Evolutionary conservation across 768 basidiomycete species (phyloP), one percentile per base, ranked within the genome.

Genomic region (Lactifluus subvellereus): DNA sequence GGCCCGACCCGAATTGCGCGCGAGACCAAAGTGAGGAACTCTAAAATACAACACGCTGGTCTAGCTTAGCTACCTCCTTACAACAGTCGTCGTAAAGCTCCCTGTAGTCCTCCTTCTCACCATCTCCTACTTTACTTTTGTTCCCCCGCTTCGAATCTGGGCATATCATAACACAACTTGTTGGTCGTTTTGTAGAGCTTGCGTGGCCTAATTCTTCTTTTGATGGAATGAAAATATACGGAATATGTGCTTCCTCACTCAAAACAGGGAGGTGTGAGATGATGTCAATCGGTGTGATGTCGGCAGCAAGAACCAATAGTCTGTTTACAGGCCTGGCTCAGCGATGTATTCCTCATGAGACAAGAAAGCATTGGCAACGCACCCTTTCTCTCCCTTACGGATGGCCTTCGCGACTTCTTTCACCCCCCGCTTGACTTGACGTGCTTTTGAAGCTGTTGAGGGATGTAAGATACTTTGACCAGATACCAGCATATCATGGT

Each of bases 321-420:
- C 94, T 95, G 68, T 2, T 14, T 43, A 37, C 35, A 20, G 7
- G 57, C 60, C 38, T n/a, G 58, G 48, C 56, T 47, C 22, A 49
- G 62, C 30, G 9, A 18, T 20, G 27, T 10, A 18, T 32, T 42
- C 20, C 40, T 16, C 18, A 14, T 22, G 18, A 38, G 4, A 18
- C 3, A 43, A 52, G 38, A 51, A 38, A 52, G 51, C 45, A 47
- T 22, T 37, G 13, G 48, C 49, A 18, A 78, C 87, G 64, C 69
- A 88, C 93, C 97, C 97, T 79, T 91, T 94, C 74, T 98, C 96
- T 62, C 95, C 95, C 73, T 99, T 99, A 58, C 95, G 83, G 47
- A 99, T 89, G 3, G 93, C 93, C 75, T 99, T 99, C 49, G 97
- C 94, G 38, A 99, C 92, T 75, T 99, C 97, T 76, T 98, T 98